These are phyloP conservation scores for Candida sojae DNA, from an alignment of 1,139 yeast species.

Conservation along the genomic window DNA sequence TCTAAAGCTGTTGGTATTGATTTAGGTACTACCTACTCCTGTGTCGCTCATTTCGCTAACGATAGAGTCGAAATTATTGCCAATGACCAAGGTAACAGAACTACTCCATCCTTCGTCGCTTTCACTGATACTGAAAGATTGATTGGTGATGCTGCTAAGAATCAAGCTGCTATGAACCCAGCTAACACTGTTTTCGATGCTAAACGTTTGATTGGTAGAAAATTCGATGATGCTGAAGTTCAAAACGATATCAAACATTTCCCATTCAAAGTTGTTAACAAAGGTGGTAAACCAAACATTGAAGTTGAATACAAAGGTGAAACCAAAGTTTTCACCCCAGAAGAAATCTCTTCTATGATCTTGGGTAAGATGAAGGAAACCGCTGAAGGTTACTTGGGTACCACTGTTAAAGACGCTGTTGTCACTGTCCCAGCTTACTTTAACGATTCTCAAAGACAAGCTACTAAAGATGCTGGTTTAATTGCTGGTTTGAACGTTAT, in stretches of 20 bases:
- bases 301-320: slow-evolving; percentile 95
- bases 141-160: slow-evolving; percentile 99
- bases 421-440: slow-evolving; percentile 54
- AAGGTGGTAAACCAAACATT: slow-evolving; percentile 83
- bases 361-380: slow-evolving; percentile 64
- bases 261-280: slow-evolving; percentile 55
- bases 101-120: slow-evolving; percentile 97
- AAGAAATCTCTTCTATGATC: slow-evolving; percentile 96
- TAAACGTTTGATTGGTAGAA: slow-evolving; percentile 76
- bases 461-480: slow-evolving; percentile 52
- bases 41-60: slow-evolving; percentile 81
- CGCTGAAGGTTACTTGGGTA: slow-evolving; percentile 48
- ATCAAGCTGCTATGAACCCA: slow-evolving; percentile 98
- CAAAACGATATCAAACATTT: slow-evolving; percentile 45
- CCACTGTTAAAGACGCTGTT: slow-evolving; percentile 46
- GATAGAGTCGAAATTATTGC: slow-evolving; percentile 69
- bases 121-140: slow-evolving; percentile 97
- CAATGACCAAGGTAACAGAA: slow-evolving; percentile 61
- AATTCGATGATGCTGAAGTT: slow-evolving; percentile 44
- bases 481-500: slow-evolving; percentile 52
- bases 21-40: slow-evolving; percentile 83
- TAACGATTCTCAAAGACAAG: slow-evolving; percentile 53
- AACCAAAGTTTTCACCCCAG: slow-evolving; percentile 93
- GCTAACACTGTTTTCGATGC: slow-evolving; percentile 95
- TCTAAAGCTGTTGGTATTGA: slow-evolving; percentile 79